Conservation (phyloP, 1,284 basidiomycete species). For the Ustilago esculenta region DNA sequence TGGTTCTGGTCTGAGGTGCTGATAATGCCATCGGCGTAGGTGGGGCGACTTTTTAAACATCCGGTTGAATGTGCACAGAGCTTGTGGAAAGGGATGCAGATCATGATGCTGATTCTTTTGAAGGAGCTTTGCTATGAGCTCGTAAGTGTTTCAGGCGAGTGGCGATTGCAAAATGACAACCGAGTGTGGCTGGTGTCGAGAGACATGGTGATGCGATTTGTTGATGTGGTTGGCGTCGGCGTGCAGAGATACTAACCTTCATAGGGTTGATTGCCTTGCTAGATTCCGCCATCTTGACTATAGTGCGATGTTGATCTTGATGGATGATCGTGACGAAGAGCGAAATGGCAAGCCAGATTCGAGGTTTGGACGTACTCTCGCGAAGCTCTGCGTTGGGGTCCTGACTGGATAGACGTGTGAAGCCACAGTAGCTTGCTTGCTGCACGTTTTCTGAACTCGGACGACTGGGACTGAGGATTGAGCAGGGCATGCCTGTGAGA, state of each 20-base stretch:
- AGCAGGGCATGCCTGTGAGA: too few species aligned
- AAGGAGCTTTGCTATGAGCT: not conserved
- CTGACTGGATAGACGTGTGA: too few species aligned
- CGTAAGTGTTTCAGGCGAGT: not conserved
- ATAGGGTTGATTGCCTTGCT: slow-evolving; percentile 66
- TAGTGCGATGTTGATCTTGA: slow-evolving; percentile 39
- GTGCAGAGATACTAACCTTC: slow-evolving; percentile 57
- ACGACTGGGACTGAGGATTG: too few species aligned
- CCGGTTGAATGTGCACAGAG: too few species aligned
- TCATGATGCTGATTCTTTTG: too few species aligned
- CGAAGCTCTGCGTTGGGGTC: not conserved
- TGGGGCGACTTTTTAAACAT: too few species aligned
- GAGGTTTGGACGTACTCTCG: slow-evolving; percentile 17
- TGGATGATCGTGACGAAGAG: slow-evolving; percentile 53
- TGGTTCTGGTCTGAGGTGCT: too few species aligned
- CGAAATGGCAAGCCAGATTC: slow-evolving; percentile 13
- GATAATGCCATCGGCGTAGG: too few species aligned
- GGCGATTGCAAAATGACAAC: not conserved
- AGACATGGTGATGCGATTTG: slow-evolving; percentile 8
- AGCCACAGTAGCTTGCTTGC: too few species aligned
- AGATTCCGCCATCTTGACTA: slow-evolving; percentile 63
- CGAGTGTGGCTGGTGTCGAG: not conserved
- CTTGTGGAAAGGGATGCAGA: too few species aligned
- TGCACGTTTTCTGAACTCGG: slow-evolving; percentile 1
- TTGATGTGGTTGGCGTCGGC: not conserved